Evolutionary conservation across 1,284 basidiomycete species (phyloP).

Genomic region (Entoloma clypeatum): DNA sequence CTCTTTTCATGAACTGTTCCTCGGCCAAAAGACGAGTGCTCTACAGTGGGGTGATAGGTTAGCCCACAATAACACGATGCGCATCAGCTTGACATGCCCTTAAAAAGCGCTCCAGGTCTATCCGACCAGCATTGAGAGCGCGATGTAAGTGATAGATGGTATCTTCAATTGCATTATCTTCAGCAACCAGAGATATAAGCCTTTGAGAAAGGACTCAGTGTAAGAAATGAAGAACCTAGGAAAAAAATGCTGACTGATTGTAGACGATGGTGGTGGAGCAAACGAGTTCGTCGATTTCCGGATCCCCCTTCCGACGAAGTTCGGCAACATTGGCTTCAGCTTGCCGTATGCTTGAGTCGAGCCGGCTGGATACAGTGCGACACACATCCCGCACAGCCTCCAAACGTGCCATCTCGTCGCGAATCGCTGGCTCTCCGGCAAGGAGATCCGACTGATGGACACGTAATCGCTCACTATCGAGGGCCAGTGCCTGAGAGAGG

Average conservation of each 20-base stretch:
- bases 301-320: conserved; percentile 70
- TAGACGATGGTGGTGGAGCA: conserved; percentile 94
- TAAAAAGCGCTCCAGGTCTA: conserved; percentile 90
- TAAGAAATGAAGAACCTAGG: conserved; percentile 15
- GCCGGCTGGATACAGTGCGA: conserved; percentile 65
- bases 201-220: conserved; percentile 40
- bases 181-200: conserved; percentile 92
- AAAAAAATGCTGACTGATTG: conserved; percentile 73
- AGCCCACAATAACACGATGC: conserved; percentile 13
- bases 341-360: conserved; percentile 57
- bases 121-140: conserved; percentile 86
- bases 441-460: conserved; percentile 82
- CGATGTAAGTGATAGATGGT: conserved; percentile 96
- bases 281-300: conserved; percentile 89
- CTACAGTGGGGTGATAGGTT: conserved; percentile 38
- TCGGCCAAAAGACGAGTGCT: conserved; percentile 84
- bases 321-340: conserved; percentile 69
- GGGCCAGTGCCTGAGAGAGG: conserved; percentile 59
- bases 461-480: conserved; percentile 73
- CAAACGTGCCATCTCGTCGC: conserved; percentile 94
- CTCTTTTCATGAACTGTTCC: conserved; percentile 93
- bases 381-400: conserved; percentile 95
- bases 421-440: conserved; percentile 86
- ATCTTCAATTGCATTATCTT: conserved; percentile 98
- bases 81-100: conserved; percentile 61